Base-by-base conservation (phyloP, 345 rosid genomes). In the Populus tremula region DNA sequence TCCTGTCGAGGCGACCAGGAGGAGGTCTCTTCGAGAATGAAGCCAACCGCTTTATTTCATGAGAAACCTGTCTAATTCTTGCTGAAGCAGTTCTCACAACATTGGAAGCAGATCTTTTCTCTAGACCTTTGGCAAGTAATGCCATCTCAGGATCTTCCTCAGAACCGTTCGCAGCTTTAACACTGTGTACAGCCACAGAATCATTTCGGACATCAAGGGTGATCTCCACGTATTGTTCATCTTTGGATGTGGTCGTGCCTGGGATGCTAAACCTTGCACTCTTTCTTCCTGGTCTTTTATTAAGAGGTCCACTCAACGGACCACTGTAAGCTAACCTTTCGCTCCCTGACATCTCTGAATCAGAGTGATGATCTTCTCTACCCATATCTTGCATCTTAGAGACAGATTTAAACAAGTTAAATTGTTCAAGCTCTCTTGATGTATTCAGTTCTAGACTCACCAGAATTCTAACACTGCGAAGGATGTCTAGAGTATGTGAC, bases 41-140 rank as follows among this genome's bases (percentile, higher is more conserved):
- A 6, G 94, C 79, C 41, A 90, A 70, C 18, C 87, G 82, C 75
- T 87, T 92, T 5, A 92, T 74, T 62, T 92, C 97, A 1, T 90
- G 90, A 69, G 93, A 87, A 25, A 90, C 92, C 33, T 91, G 92
- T 7, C 83, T 86, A 2, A 92, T 77, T 38, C 23, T 85, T 0
- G 86, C 71, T 4, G 96, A 92, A 65, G 97, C 90, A 76, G 68
- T 81, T 43, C 90, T 84, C 47, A 86, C 88, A 8, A 84, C 69
- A 16, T 49, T 70, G 29, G 85, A 73, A 50, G 78, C 45, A 0
- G 92, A 71, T 76, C 82, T 89, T 83, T 85, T 90, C 82, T 89
- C 94, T 21, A 83, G 69, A 49, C 87, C 88, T 23, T 74, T 83
- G 0, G 88, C 87, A 16, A 90, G 86, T 1, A 89, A 71, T 10